Conservation (phyloP, 2,329 filamentous ascomycete genomes). For the Epicoccum nigrum region DNA sequence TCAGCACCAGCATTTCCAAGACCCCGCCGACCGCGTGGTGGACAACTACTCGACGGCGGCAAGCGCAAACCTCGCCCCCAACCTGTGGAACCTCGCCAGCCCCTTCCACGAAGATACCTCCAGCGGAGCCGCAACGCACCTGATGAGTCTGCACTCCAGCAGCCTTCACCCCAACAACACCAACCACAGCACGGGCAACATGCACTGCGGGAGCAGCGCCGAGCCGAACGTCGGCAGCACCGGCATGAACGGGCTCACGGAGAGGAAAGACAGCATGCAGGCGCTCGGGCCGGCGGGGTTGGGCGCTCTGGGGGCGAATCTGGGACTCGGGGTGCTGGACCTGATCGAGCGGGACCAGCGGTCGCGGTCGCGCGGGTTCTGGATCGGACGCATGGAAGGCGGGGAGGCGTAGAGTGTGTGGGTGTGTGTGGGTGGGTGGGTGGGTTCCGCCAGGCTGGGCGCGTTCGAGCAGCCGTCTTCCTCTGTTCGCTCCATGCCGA, state of each 20-base stretch:
- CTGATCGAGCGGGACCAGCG: conserved; percentile 33
- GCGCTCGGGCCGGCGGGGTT: conserved; percentile 5
- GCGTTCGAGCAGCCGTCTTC: too few relatives aligned
- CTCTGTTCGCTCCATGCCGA: too few relatives aligned
- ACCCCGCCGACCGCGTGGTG: conserved; percentile 7
- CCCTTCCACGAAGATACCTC: conserved; percentile 32
- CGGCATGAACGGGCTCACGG: conserved; percentile 4
- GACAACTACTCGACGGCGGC: conserved; percentile 3
- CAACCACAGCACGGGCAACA: neutral
- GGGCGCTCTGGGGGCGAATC: neutral
- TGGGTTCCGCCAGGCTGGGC: too few relatives aligned
- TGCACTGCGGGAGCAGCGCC: neutral
- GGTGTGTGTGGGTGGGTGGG: too few relatives aligned
- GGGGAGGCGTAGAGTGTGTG: too few relatives aligned
- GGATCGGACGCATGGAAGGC: too few relatives aligned
- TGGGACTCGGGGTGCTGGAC: conserved; percentile 22
- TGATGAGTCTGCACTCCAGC: too few relatives aligned
- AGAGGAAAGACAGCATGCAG: conserved; percentile 14
- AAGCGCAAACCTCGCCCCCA: conserved; percentile 12
- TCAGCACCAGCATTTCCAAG: neutral
- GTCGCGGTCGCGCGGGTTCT: too few relatives aligned
- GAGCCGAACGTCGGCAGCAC: neutral
- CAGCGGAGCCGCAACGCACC: neutral
- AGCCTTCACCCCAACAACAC: too few relatives aligned
- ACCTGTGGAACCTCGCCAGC: conserved; percentile 36